Evolutionary conservation across 2,329 filamentous ascomycete species (phyloP).

Genomic region (Paecilomyces niveus): DNA sequence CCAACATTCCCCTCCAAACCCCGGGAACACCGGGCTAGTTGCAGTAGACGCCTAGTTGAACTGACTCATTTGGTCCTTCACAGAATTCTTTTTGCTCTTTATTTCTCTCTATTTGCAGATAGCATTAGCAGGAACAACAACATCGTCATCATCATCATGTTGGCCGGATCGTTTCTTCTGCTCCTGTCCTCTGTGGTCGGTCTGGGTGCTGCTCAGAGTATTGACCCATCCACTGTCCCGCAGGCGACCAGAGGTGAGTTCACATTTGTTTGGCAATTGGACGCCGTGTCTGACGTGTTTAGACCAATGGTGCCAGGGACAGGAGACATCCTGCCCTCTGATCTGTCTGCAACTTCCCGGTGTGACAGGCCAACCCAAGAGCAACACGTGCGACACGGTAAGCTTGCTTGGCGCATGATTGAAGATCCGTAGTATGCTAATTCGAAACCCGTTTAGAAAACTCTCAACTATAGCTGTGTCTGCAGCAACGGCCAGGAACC

Average conservation of each 20-base stretch:
- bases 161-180: conserved; percentile 19
- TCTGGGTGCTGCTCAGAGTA: conserved; percentile 28
- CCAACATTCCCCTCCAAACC: neutral
- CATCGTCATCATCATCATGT: conserved; percentile 20
- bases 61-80: neutral
- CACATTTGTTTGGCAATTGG: neutral
- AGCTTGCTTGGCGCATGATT: conserved; percentile 3
- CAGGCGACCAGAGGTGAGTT: conserved; percentile 28
- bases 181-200: conserved; percentile 22
- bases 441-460: conserved; percentile 20
- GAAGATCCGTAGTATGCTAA: neutral
- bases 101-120: conserved; percentile 1
- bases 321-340: conserved; percentile 37
- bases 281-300: conserved; percentile 5
- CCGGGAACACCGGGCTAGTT: neutral
- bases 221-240: conserved; percentile 32
- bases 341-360: conserved; percentile 37
- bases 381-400: conserved; percentile 37
- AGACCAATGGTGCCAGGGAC: conserved; percentile 39
- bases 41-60: neutral
- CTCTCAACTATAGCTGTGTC: conserved; percentile 50
- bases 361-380: conserved; percentile 22
- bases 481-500: conserved; percentile 48
- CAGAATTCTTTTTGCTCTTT: neutral
- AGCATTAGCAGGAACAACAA: conserved; percentile 9